A percentile compares a stretch with the other conserved stretches of the same genome.
Evolutionary conservation across 2,329 filamentous ascomycete genomes (phyloP).

Genomic region (Colletotrichum sojae): DNA sequence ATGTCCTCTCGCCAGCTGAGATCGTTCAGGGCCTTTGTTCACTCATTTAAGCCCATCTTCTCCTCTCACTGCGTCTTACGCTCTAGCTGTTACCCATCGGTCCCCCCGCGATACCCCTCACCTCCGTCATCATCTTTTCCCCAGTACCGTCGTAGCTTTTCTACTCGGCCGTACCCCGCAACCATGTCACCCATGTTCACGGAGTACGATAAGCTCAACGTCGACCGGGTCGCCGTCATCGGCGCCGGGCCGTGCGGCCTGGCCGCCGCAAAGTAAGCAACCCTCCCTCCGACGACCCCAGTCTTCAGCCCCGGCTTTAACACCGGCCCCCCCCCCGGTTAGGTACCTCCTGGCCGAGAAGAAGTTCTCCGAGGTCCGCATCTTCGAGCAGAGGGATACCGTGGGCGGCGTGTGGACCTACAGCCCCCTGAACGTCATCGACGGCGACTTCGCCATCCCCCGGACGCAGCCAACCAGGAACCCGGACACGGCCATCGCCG

Average conservation of each 20-base stretch:
- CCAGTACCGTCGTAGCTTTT: neutral
- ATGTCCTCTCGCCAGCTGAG: neutral
- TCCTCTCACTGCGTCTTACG: neutral
- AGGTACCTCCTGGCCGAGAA: slow-evolving; percentile 79
- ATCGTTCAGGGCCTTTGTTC: neutral
- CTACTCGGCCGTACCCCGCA: slow-evolving; percentile 1
- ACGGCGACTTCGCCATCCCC: slow-evolving; percentile 43
- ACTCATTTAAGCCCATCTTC: slow-evolving; percentile 18
- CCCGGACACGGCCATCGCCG: slow-evolving; percentile 59
- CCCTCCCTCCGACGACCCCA: neutral
- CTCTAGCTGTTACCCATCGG: slow-evolving; percentile 1
- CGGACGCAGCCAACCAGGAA: slow-evolving; percentile 48
- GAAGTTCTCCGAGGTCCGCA: slow-evolving; percentile 72
- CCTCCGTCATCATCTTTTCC: neutral
- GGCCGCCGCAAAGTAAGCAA: slow-evolving; percentile 64
- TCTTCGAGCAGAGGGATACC: slow-evolving; percentile 78
- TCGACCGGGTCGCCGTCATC: slow-evolving; percentile 74
- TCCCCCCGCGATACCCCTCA: neutral
- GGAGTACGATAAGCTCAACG: slow-evolving; percentile 42
- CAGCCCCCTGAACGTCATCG: slow-evolving; percentile 49
- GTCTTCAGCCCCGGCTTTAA: too few species aligned
- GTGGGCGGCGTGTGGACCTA: slow-evolving; percentile 84
- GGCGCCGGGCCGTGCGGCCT: slow-evolving; percentile 81
- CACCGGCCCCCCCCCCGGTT: too few species aligned
- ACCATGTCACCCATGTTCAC: slow-evolving; percentile 42